Conservation (phyloP, 1,139 yeast species). For the Yamadazyma oceani region DNA sequence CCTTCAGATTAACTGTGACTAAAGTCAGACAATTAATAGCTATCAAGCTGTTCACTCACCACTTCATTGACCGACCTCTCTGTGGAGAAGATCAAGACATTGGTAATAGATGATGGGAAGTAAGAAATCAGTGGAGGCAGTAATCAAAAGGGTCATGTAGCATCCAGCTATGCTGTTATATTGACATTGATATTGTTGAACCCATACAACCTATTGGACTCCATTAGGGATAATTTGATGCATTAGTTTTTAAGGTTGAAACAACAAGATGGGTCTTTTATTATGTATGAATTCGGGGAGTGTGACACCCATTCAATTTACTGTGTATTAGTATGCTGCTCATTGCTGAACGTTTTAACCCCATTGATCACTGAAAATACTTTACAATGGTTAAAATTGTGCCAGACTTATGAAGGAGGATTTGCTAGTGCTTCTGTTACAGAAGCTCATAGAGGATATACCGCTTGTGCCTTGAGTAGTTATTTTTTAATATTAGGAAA, state of each 20-base stretch:
- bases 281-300: constrained; percentile 80
- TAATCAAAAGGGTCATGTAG: constrained; percentile 80
- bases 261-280: constrained; percentile 67
- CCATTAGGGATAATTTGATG: constrained; percentile 41
- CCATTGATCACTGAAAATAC: constrained; percentile 58
- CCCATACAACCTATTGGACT: constrained; percentile 33
- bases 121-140: constrained; percentile 89
- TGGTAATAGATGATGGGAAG: constrained; percentile 30
- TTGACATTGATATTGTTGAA: constrained; percentile 59
- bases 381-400: constrained; percentile 58
- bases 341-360: constrained; percentile 62
- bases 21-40: no score
- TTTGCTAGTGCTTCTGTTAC: constrained; percentile 78
- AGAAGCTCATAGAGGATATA: constrained; percentile 98
- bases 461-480: constrained; percentile 85
- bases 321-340: constrained; percentile 76
- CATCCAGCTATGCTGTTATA: constrained; percentile 80
- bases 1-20: no score
- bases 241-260: constrained; percentile 70
- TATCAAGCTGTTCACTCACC: no score
- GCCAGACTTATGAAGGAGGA: constrained; percentile 96
- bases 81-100: constrained; percentile 25
- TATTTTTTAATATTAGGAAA: constrained; percentile 47
- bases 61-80: no score
- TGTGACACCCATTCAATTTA: constrained; percentile 83